A percentile compares a stretch with the other conserved stretches of the same genome.
Evolutionary conservation across 1,139 yeast genomes (phyloP).

Genomic region (Taiozyma sp.): DNA sequence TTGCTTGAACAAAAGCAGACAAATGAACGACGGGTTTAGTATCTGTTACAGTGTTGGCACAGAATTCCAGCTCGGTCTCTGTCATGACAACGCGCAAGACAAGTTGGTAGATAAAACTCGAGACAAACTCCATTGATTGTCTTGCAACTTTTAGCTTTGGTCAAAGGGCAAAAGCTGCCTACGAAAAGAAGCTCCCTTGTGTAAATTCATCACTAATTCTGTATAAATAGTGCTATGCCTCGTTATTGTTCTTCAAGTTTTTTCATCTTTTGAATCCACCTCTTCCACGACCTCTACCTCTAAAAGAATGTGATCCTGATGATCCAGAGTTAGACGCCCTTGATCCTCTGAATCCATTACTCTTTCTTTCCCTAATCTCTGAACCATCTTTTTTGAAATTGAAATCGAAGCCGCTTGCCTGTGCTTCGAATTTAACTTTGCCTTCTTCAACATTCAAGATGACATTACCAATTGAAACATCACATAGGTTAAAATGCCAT

Average conservation of each 20-base stretch:
- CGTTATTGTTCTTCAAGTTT: background rate
- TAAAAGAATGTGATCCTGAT: background rate
- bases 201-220: background rate
- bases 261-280: constrained; percentile 13
- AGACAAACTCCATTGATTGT: no score
- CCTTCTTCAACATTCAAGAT: constrained; percentile 37
- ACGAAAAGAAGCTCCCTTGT: background rate
- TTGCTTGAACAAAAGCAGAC: no score
- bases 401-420: constrained; percentile 47
- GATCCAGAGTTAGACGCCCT: constrained; percentile 1
- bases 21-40: no score
- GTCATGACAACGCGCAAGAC: background rate
- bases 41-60: no score
- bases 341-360: constrained; percentile 7
- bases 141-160: no score
- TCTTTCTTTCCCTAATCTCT: constrained; percentile 16
- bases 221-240: constrained; percentile 2
- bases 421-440: constrained; percentile 35
- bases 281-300: constrained; percentile 8
- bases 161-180: background rate
- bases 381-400: constrained; percentile 30
- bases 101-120: no score
- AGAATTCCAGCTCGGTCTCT: background rate
- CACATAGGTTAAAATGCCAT: constrained; percentile 77
- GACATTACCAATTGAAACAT: constrained; percentile 41